Base-by-base conservation (phyloP, 306 rosid genomes). In the Cyclanthera cordifolia region DNA sequence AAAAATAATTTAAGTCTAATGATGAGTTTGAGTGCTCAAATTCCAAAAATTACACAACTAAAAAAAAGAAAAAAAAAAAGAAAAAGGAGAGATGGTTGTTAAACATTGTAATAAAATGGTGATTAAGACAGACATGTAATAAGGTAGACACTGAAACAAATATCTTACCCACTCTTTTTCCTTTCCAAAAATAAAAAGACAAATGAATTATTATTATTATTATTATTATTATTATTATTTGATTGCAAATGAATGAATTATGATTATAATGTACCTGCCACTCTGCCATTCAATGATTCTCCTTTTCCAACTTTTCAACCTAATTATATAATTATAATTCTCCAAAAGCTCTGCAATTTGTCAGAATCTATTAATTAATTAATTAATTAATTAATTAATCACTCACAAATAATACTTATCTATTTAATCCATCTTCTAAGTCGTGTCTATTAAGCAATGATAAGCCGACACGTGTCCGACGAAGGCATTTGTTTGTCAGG, bases 291-390 rank as follows among this genome's bases (percentile, higher is more conserved):
- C 53, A 64, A 43, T 45, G 53, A 64, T 64, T 64, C 53, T 14
- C 53, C 70, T 64, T 64, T 64, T 61, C 11, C 51, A 61, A 39
- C 30, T 61, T 39, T 64, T 64, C 53, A 64, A 64, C 70, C 37
- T 21, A 64, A 64, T 41, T 64, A 41, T 64, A 41, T 64, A 64
- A 64, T 6, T 39, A 64, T 64, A 39, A 64, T 21, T 64, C 34
- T 41, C 69, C 25, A 63, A 61, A 37, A 61, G 19, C 50, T 20
- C 68, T 20, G 50, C 30, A 61, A 45, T 41, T 45, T 65, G 70
- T 65, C 70, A 65, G 37, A 61, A 0, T 11, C 10, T 60, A 65
- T 21, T 65, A 65, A 65, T 45, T 21, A 64, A 43, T 23, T 21
- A 65, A 23, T n/a, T n/a, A n/a, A n/a, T n/a, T n/a, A n/a, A n/a